These are phyloP conservation scores for Hypoxylon sp. DNA, from an alignment of 2,329 filamentous ascomycete species.

Conservation along the genomic window DNA sequence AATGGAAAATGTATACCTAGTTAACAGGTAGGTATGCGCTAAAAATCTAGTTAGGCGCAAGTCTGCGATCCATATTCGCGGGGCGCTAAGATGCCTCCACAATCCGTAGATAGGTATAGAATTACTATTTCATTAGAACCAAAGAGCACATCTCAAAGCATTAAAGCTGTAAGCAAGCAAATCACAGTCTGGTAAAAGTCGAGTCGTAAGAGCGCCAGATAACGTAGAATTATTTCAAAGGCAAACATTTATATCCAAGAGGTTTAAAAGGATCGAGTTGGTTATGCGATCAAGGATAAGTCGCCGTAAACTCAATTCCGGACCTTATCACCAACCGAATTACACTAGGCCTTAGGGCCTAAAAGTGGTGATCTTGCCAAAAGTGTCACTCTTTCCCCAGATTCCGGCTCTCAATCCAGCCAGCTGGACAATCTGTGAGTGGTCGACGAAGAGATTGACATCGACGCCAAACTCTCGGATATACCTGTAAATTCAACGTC, in stretches of 20 bases:
- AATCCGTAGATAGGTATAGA: too few relatives aligned
- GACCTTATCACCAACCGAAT: background rate
- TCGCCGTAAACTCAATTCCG: background rate
- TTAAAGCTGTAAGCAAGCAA: too few relatives aligned
- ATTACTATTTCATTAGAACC: too few relatives aligned
- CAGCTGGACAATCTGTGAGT: conserved; percentile 71
- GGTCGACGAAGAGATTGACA: conserved; percentile 70
- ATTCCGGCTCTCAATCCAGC: conserved; percentile 66
- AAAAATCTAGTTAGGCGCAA: too few relatives aligned
- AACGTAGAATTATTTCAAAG: too few relatives aligned
- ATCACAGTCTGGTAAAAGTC: background rate
- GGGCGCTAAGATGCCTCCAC: too few relatives aligned
- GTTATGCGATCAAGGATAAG: background rate
- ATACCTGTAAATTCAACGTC: conserved; percentile 34
- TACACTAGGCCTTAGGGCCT: conserved; percentile 18
- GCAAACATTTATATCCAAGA: background rate
- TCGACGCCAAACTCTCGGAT: conserved; percentile 69
- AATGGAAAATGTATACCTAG: too few relatives aligned
- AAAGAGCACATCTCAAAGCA: too few relatives aligned
- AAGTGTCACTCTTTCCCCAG: conserved; percentile 70
- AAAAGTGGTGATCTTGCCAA: conserved; percentile 65
- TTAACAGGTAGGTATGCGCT: too few relatives aligned
- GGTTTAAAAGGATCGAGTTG: background rate
- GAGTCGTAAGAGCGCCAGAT: background rate
- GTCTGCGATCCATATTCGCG: too few relatives aligned